phyloP scores from a whole-genome alignment of 441 rosid genomes.

The Flueggea neowawraea region DNA sequence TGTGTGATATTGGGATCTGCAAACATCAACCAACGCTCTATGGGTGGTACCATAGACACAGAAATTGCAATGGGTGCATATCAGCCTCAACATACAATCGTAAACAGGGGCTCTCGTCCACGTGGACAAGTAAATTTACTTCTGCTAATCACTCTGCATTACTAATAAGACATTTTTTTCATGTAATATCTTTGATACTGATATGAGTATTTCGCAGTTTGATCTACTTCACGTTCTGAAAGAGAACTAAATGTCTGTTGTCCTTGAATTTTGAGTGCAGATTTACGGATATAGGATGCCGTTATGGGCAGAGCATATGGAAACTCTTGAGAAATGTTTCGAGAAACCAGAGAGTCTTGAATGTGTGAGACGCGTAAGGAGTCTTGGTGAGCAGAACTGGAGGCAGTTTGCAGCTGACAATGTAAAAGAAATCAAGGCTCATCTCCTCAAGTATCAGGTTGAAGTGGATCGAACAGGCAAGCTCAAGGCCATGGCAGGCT shows the following conservation, averaged over 20 bases:
- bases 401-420: conserved; percentile 62
- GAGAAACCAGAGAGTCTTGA: conserved; percentile 69
- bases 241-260: background rate
- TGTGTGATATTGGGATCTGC: conserved; percentile 88
- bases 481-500: conserved; percentile 66
- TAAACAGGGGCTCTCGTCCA: conserved; percentile 44
- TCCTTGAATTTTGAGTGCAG: conserved; percentile 24
- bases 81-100: conserved; percentile 88
- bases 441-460: conserved; percentile 81
- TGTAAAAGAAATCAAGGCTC: conserved; percentile 79
- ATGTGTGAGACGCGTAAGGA: conserved; percentile 67
- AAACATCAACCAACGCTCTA: conserved; percentile 90
- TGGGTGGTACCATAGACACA: conserved; percentile 96
- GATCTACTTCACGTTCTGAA: background rate
- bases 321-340: conserved; percentile 63
- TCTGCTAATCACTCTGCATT: background rate
- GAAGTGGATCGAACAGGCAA: conserved; percentile 83
- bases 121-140: conserved; percentile 61
- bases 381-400: conserved; percentile 66
- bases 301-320: conserved; percentile 91
- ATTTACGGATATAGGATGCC: conserved; percentile 93
- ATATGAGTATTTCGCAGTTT: background rate
- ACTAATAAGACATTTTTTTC: background rate
- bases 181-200: background rate
- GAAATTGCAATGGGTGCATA: conserved; percentile 99